These are phyloP conservation scores for Auriscalpium vulgare DNA, from an alignment of 768 basidiomycete genomes.

Conservation along the genomic window DNA sequence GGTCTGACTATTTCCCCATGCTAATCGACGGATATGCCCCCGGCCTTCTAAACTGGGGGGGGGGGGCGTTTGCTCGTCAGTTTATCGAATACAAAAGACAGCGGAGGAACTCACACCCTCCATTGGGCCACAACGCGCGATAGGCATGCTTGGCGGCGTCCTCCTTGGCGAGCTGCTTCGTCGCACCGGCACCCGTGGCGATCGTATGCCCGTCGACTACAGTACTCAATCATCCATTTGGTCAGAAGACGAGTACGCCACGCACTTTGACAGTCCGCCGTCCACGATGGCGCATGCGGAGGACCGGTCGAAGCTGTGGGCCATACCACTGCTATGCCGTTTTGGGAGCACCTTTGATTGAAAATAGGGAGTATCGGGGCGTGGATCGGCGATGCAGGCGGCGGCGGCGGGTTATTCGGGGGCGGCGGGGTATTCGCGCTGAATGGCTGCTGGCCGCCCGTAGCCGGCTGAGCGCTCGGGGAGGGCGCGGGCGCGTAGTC, in stretches of 20 bases:
- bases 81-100: too few relatives aligned
- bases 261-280: slow-evolving; percentile 61
- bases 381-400: slow-evolving; percentile 8
- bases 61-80: too few relatives aligned
- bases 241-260: slow-evolving; percentile 1
- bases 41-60: too few relatives aligned
- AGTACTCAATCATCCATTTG: too few relatives aligned
- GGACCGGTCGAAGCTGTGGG: slow-evolving; percentile 53
- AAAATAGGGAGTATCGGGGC: slow-evolving; percentile 64
- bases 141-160: slow-evolving; percentile 67
- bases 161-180: slow-evolving; percentile 73
- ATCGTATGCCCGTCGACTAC: slow-evolving; percentile 64
- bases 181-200: slow-evolving; percentile 55
- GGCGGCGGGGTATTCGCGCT: slow-evolving; percentile 31
- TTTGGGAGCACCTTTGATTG: slow-evolving; percentile 65
- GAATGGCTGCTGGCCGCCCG: slow-evolving; percentile 17
- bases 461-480: not conserved
- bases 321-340: slow-evolving; percentile 55
- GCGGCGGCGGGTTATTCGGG: slow-evolving; percentile 23
- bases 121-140: slow-evolving; percentile 40
- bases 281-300: slow-evolving; percentile 64
- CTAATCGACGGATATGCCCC: too few relatives aligned
- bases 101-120: too few relatives aligned
- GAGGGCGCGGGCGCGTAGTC: not conserved
- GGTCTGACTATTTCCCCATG: too few relatives aligned